Percentiles rank a stretch among this genome's conserved stretches.
phyloP scores from a whole-genome alignment of 139 green algal species.

The Closterium sp. region DNA sequence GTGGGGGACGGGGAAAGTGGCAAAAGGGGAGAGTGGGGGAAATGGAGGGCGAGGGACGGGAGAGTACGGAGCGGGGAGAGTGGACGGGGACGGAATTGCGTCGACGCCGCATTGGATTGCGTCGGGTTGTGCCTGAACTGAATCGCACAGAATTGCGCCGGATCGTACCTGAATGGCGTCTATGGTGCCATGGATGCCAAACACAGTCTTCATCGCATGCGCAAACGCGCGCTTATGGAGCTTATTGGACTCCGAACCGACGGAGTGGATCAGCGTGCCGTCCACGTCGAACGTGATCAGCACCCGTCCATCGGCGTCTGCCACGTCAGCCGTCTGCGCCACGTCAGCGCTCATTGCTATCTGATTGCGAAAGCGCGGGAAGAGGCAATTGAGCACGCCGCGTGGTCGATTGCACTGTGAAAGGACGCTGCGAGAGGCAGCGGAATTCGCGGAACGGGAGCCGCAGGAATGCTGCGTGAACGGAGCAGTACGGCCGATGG shows the following conservation, averaged over 20 bases:
- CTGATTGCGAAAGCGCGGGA: background rate
- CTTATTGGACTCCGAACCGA: slow-evolving; percentile 62
- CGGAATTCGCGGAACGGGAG: background rate
- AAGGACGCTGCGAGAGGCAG: background rate
- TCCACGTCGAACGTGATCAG: slow-evolving; percentile 68
- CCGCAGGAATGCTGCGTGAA: background rate
- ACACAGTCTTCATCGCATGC: slow-evolving; percentile 58
- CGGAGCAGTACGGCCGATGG: background rate
- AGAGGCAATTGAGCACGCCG: background rate
- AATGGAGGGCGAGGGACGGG: no score
- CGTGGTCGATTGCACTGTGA: background rate
- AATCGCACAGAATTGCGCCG: slow-evolving; percentile 49
- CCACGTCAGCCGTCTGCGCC: background rate
- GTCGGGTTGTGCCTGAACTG: slow-evolving; percentile 24
- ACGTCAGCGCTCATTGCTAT: background rate
- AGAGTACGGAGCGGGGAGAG: no score
- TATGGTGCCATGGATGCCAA: slow-evolving; percentile 63
- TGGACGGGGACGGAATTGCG: slow-evolving; percentile 57
- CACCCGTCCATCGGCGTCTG: background rate
- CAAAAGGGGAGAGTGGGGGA: no score
- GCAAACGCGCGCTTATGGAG: slow-evolving; percentile 68
- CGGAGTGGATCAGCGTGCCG: slow-evolving; percentile 62
- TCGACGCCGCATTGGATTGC: slow-evolving; percentile 50
- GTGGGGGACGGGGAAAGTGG: no score
- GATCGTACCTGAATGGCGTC: slow-evolving; percentile 62